phyloP scores from a whole-genome alignment of 352 stramenopile species.

The Pythium angustatum region DNA sequence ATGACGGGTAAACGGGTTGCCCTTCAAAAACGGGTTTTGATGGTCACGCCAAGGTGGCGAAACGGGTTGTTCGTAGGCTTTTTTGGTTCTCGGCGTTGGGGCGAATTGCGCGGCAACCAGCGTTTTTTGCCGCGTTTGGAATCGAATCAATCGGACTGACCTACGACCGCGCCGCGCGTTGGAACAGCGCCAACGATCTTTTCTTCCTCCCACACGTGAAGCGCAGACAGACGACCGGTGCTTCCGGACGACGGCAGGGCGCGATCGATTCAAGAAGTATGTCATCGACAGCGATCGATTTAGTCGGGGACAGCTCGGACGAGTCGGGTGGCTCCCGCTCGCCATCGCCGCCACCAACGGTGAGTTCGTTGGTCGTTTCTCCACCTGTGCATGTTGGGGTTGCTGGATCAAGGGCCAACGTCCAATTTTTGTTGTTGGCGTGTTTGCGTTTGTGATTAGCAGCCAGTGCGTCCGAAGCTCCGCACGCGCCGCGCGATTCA shows the following conservation, averaged over 20 bases:
- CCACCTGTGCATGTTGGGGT: constrained; percentile 1
- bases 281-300: constrained; percentile 22
- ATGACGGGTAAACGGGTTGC: not conserved
- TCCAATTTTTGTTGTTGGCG: constrained; percentile 16
- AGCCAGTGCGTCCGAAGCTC: constrained; percentile 40
- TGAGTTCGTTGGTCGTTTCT: constrained; percentile 5
- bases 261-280: not conserved
- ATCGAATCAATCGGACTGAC: constrained; percentile 7
- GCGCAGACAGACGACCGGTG: too few relatives aligned
- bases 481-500: constrained; percentile 32
- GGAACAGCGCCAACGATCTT: not conserved
- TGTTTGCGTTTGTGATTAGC: constrained; percentile 1
- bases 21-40: not conserved
- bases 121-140: constrained; percentile 26
- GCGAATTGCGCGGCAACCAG: constrained; percentile 28
- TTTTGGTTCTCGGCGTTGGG: not conserved
- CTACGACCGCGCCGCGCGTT: not conserved
- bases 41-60: too few relatives aligned
- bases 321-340: constrained; percentile 11
- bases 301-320: constrained; percentile 23
- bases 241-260: too few relatives aligned
- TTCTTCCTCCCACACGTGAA: not conserved
- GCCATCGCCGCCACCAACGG: constrained; percentile 27
- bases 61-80: constrained; percentile 1
- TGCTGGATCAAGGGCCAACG: constrained; percentile 10